Evolutionary conservation across 169 alveolate genomes (phyloP), one percentile per base, ranked within the genome.

Genomic region (Cryptosporidium baileyi): DNA sequence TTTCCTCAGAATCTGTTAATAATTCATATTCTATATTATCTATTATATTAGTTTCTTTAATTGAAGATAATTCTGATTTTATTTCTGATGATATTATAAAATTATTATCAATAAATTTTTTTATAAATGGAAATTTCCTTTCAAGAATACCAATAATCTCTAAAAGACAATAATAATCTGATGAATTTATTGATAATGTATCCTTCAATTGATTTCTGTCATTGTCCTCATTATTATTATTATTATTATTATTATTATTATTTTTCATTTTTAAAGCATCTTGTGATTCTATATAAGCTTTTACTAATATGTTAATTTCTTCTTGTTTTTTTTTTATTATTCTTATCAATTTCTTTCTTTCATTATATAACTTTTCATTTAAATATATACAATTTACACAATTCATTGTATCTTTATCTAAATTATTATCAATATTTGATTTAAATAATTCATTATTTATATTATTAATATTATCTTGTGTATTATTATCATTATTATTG

Each of bases 361-460:
- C 85, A 13, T 51, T 30, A 26, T 41, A 41, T 45, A 74, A 52
- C 43, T 54, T 51, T n/a, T 74, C 85, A 22, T 30, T 52, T 36
- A 74, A 32, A 32, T 74, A 54, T 17, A 57, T 74, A 26, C 85
- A 74, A 44, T 74, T 57, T 17, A 74, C 43, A 74, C 85, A 74
- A 60, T 59, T 65, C 26, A 52, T 36, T 8, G 28, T 41, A 19
- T 59, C 47, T 54, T 74, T 19, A 51, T 3, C 52, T 17, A 36
- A 8, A 52, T 49, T 17, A 6, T 22, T 11, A 43, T 43, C 51
- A 43, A 43, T 11, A 43, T 43, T 43, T 43, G 0, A 9, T 11
- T 11, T 0, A 6, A 22, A 22, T 5, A 13, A 57, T 57, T 22
- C 6, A 7, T 13, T 13, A 57, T 57, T 22, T 19, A 8, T 2